Evolutionary conservation across 768 basidiomycete genomes (phyloP).

Genomic region (Russula griseocarnosa): DNA sequence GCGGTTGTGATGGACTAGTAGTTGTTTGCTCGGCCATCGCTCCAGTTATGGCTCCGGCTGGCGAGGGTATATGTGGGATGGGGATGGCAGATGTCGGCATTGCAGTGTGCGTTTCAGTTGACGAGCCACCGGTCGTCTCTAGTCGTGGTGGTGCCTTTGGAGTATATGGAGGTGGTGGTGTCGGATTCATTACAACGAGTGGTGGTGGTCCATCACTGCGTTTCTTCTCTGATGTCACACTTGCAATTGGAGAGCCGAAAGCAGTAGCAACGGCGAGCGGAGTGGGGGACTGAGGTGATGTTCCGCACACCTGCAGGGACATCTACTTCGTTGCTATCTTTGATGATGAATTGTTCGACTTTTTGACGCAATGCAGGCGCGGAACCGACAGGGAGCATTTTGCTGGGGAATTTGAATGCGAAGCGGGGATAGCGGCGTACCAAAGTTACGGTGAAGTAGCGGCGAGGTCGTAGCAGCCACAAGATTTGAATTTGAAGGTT

Average conservation of each 20-base stretch:
- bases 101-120: neutral
- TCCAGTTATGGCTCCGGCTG: constrained; percentile 30
- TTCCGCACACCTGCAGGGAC: constrained; percentile 28
- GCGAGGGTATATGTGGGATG: constrained; percentile 12
- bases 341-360: constrained; percentile 19
- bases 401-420: constrained; percentile 9
- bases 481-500: constrained; percentile 34
- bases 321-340: constrained; percentile 15
- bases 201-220: constrained; percentile 34
- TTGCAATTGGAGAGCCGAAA: constrained; percentile 8
- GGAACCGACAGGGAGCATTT: constrained; percentile 22
- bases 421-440: constrained; percentile 38
- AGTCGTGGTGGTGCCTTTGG: constrained; percentile 2
- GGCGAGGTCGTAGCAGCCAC: constrained; percentile 28
- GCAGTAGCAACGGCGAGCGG: constrained; percentile 5
- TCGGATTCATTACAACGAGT: constrained; percentile 31
- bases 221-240: constrained; percentile 27
- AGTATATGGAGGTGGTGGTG: constrained; percentile 36
- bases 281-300: neutral
- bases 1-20: neutral
- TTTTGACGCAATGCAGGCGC: constrained; percentile 18
- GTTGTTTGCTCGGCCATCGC: constrained; percentile 15
- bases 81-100: constrained; percentile 14
- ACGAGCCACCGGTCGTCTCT: neutral
- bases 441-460: constrained; percentile 42